phyloP scores from a whole-genome alignment of 495 filamentous ascomycete species.

The Podospora pseudoanserina region DNA sequence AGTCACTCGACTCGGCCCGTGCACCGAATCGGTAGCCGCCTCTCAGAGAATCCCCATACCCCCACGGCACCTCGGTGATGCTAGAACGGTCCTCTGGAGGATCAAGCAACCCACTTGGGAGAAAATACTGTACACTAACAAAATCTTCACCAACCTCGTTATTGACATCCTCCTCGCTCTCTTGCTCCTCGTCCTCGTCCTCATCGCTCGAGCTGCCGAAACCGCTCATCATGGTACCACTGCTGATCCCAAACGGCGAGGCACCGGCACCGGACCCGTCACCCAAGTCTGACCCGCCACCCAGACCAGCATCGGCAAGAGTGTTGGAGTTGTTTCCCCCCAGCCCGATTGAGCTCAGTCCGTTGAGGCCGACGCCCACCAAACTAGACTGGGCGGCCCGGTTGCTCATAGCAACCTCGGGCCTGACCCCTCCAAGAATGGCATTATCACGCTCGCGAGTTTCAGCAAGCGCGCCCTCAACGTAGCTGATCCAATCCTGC shows the following conservation, averaged over 20 bases:
- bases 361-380: slow-evolving; percentile 43
- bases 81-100: neutral
- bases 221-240: slow-evolving; percentile 76
- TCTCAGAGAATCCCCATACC: neutral
- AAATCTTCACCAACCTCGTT: slow-evolving; percentile 44
- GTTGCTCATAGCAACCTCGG: slow-evolving; percentile 69
- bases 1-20: neutral
- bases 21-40: neutral
- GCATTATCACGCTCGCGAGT: slow-evolving; percentile 96
- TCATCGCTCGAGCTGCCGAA: slow-evolving; percentile 95
- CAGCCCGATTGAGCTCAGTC: slow-evolving; percentile 42
- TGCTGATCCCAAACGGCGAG: slow-evolving; percentile 63
- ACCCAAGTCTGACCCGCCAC: slow-evolving; percentile 69
- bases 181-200: slow-evolving; percentile 92
- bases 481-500: slow-evolving; percentile 88
- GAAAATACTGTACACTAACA: slow-evolving; percentile 1
- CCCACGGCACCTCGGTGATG: neutral
- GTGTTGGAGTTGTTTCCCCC: slow-evolving; percentile 58
- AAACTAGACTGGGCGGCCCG: slow-evolving; percentile 31
- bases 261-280: slow-evolving; percentile 61
- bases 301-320: slow-evolving; percentile 70
- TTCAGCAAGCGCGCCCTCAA: slow-evolving; percentile 89
- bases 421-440: slow-evolving; percentile 92
- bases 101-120: slow-evolving; percentile 7
- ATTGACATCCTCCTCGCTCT: slow-evolving; percentile 66